A percentile compares a stretch with the other conserved stretches of the same genome.
Conservation (phyloP, 2,329 filamentous ascomycete genomes). For the Cadophora luteo-olivacea region DNA sequence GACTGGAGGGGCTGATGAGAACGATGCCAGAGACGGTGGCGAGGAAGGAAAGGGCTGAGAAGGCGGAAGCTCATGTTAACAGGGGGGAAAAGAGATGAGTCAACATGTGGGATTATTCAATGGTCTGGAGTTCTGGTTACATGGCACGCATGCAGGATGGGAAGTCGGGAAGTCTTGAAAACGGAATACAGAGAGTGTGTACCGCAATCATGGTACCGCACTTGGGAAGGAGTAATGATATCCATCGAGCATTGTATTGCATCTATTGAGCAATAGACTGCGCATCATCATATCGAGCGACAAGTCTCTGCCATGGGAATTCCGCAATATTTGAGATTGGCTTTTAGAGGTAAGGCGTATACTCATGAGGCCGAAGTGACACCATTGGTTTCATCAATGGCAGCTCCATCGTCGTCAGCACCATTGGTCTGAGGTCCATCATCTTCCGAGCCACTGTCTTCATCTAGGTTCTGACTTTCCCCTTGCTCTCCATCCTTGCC, state of each 20-base stretch:
- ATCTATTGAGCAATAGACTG: neutral
- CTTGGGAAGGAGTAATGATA: neutral
- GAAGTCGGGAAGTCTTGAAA: neutral
- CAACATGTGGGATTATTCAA: neutral
- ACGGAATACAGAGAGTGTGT: neutral
- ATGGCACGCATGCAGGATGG: neutral
- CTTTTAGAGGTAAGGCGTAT: too few relatives aligned
- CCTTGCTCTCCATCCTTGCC: constrained; percentile 20
- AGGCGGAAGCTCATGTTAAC: constrained; percentile 51
- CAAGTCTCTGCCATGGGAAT: neutral
- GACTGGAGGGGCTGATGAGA: constrained; percentile 60
- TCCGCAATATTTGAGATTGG: neutral
- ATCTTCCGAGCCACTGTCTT: neutral
- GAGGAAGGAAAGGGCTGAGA: constrained; percentile 68
- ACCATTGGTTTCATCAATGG: neutral
- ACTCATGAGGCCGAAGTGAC: neutral
- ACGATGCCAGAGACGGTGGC: constrained; percentile 68
- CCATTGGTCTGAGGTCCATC: neutral
- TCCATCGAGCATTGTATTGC: neutral
- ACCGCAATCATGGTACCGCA: neutral
- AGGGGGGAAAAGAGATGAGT: constrained; percentile 24
- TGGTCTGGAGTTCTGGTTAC: constrained; percentile 8
- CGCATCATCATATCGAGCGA: neutral
- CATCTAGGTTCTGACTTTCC: constrained; percentile 13
- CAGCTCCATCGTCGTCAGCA: neutral